phyloP scores from a whole-genome alignment of 805 yeast genomes.

The Brettanomyces bruxellensis region DNA sequence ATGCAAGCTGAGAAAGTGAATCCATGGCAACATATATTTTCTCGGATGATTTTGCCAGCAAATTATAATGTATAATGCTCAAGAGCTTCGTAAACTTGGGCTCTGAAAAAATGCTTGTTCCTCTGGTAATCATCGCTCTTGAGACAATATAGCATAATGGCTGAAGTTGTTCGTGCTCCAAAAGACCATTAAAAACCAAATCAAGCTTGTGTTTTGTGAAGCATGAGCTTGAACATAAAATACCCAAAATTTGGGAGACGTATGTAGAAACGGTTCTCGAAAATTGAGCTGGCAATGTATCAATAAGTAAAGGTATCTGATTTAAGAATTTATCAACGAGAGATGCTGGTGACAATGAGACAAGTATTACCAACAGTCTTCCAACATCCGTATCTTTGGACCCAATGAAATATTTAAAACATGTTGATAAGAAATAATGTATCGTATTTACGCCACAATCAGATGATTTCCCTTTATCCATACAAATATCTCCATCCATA shows the following conservation, averaged over 20 bases:
- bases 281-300: slow-evolving; percentile 9
- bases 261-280: slow-evolving; percentile 17
- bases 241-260: slow-evolving; percentile 19
- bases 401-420: slow-evolving; percentile 20
- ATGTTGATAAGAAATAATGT: slow-evolving; percentile 15
- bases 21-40: slow-evolving; percentile 25
- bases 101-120: too few species aligned
- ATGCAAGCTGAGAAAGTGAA: slow-evolving; percentile 32
- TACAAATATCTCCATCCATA: slow-evolving; percentile 10
- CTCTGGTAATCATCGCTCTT: slow-evolving; percentile 21
- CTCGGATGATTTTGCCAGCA: slow-evolving; percentile 13
- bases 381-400: slow-evolving; percentile 6
- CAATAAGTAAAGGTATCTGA: slow-evolving; percentile 9
- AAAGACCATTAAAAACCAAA: slow-evolving; percentile 4
- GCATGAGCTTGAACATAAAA: slow-evolving; percentile 29
- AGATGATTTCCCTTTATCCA: slow-evolving; percentile 1
- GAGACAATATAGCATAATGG: slow-evolving; percentile 38
- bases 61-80: slow-evolving; percentile 14
- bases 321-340: slow-evolving; percentile 9
- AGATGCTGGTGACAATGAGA: slow-evolving; percentile 17
- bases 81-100: slow-evolving; percentile 3
- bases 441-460: neutral
- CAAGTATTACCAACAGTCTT: slow-evolving; percentile 13
- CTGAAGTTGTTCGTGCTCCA: slow-evolving; percentile 12
- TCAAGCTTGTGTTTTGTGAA: slow-evolving; percentile 9